Conservation (phyloP, 75 land plant species). For the Picea sitchensis region DNA sequence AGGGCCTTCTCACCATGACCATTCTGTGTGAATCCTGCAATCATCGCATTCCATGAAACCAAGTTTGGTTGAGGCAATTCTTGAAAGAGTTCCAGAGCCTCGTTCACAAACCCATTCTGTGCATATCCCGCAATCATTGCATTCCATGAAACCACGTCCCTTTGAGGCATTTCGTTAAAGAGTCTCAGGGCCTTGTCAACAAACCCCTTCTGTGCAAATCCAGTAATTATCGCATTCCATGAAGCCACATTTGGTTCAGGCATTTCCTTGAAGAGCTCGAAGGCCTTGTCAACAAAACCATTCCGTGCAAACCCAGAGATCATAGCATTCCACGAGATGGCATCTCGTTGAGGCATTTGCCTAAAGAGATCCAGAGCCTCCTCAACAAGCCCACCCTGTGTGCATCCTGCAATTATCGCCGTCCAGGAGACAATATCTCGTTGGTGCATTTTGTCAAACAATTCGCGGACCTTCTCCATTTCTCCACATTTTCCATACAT, state of each 20-base stretch:
- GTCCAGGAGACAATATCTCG: slow-evolving; percentile 55
- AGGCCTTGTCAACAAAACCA: slow-evolving; percentile 24
- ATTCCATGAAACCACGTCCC: slow-evolving; percentile 27
- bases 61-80: slow-evolving; percentile 24
- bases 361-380: slow-evolving; percentile 31
- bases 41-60: slow-evolving; percentile 63
- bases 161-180: slow-evolving; percentile 21
- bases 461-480: slow-evolving; percentile 13
- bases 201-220: slow-evolving; percentile 18
- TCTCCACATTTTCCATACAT: slow-evolving; percentile 31
- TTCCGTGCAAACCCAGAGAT: slow-evolving; percentile 33
- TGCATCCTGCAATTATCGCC: slow-evolving; percentile 26
- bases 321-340: slow-evolving; percentile 46
- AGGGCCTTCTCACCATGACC: slow-evolving; percentile 36
- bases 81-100: slow-evolving; percentile 37
- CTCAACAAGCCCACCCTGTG: slow-evolving; percentile 10
- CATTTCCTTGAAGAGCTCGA: slow-evolving; percentile 28
- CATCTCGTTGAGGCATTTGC: slow-evolving; percentile 21
- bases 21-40: slow-evolving; percentile 44
- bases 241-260: slow-evolving; percentile 30
- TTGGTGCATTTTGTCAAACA: slow-evolving; percentile 43
- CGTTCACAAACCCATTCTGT: slow-evolving; percentile 44
- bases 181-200: slow-evolving; percentile 13
- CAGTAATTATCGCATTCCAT: slow-evolving; percentile 31
- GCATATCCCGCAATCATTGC: slow-evolving; percentile 42